phyloP scores from a whole-genome alignment of 805 yeast species.

The Lipomyces spencermartinsiae region DNA sequence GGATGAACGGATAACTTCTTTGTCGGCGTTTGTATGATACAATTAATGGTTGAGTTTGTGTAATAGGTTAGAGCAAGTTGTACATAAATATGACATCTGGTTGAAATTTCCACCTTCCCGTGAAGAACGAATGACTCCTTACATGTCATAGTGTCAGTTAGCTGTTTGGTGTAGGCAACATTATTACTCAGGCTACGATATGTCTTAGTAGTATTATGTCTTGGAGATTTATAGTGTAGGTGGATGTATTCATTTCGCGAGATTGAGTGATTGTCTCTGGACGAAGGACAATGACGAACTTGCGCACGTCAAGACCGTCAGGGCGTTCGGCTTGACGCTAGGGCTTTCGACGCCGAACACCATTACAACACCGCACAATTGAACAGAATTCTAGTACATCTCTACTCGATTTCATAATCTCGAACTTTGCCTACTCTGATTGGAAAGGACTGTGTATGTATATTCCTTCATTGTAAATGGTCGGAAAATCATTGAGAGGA shows the following conservation, averaged over 20 bases:
- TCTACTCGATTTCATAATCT: neutral
- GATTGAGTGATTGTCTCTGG: too few relatives aligned
- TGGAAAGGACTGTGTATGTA: neutral
- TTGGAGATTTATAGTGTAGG: too few relatives aligned
- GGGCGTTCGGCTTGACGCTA: neutral
- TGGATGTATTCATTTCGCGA: too few relatives aligned
- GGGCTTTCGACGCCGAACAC: neutral
- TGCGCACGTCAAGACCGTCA: too few relatives aligned
- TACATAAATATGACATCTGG: neutral
- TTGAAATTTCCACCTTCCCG: neutral
- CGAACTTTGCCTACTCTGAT: neutral
- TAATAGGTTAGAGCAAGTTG: neutral
- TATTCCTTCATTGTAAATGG: neutral
- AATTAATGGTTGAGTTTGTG: neutral
- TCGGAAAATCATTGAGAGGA: neutral
- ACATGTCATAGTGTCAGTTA: too few relatives aligned
- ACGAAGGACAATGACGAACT: too few relatives aligned
- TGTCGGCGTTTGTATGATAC: neutral
- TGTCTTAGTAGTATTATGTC: too few relatives aligned
- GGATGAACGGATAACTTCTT: neutral
- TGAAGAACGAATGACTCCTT: neutral
- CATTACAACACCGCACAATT: neutral
- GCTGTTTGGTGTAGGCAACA: too few relatives aligned
- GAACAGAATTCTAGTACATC: neutral
- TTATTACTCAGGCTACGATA: too few relatives aligned